Base-by-base conservation (phyloP, 1,139 yeast species). In the Geotrichum armillariae region DNA sequence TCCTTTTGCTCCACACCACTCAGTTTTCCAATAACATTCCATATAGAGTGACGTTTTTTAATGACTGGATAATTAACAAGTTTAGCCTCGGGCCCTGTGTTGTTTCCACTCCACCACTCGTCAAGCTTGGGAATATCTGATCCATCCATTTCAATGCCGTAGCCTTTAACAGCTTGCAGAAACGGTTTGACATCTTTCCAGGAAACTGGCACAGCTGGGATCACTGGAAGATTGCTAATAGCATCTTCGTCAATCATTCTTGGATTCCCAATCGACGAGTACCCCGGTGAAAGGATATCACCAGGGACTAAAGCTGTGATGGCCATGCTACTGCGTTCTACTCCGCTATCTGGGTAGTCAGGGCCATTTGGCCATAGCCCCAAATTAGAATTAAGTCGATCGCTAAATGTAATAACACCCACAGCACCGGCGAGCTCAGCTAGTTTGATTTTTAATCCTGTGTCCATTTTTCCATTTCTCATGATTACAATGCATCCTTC, bases 1-100 rank as follows among this genome's bases (percentile, higher is more conserved):
- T 81, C 88, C 17, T 75, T 71, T 66, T 89, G 96, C 63, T 93
- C 98, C 42, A 82, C 70, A 1, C 98, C 98, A 32, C 77, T 77
- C 20, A 93, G 79, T 46, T 84, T 78, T 1, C 94, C 96, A 29
- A 88, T 66, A 1, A 91, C 81, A 61, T 90, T 86, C 88, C 94
- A 84, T 2, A 86, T 72, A 21, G 79, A 79, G 56, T 90, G 95
- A 3, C 78, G 71, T n/a, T 78, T 75, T 54, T 82, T 74, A 46
- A 75, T 75, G 0, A 73, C 73, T 5, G 84, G 78, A 1, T 72
- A 63, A 33, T 83, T 70, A 49, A 71, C 62, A 61, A 76, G 58
- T 56, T 74, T 62, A 55, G 73, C 66, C 50, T 62, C 59, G 2
- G 73, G 67, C 3, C 66, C 62, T 12, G 60, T 65, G 8, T 70